Base-by-base conservation (phyloP, 1,284 basidiomycete species). In the Xerocomus amazonicus region DNA sequence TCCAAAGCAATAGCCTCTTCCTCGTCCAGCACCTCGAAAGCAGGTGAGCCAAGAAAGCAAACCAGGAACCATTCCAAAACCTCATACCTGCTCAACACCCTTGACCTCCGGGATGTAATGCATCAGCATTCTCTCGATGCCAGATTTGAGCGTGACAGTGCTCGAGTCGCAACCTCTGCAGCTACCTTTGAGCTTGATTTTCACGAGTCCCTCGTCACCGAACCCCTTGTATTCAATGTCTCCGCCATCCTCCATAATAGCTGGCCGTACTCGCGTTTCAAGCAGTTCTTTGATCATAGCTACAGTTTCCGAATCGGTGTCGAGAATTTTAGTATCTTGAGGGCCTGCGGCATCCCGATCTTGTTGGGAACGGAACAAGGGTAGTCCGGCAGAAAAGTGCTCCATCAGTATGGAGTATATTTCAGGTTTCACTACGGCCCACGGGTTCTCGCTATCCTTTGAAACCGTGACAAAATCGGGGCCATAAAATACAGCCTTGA, bases 211-310 rank as follows among this genome's bases (percentile, higher is more conserved):
- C 23, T 81, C 76, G 52, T 87, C 83, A 44, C 73, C 78, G 65
- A 86, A 90, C 6, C 81, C 88, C 38, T 86, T 75, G 63, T 86
- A 93, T 68, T 93, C 90, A 44, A 93, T 89, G 61, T 93, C 90
- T 3, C 92, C 92, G 0, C 92, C 92, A 53, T 95, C 92, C 66
- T 95, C 92, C 87, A 95, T 93, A 58, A 99, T 98, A 2, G 95
- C 92, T 1, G 97, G 96, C 45, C 97, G 75, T 13, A 99, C 93
- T 6, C 96, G 76, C 0, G 96, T 98, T 67, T 98, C 96, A 50
- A 99, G 74, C 43, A 99, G 68, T 71, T 99, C 96, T 71, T 99
- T 99, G 65, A 99, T 95, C 96, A 99, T 99, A 12, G 92, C 97
- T 3, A 99, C 92, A 1, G 92, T 90, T 68, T 99, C 96, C n/a